Evolutionary conservation across 208 protist genomes (phyloP).

Genomic region (Histomonas meleagridis): DNA sequence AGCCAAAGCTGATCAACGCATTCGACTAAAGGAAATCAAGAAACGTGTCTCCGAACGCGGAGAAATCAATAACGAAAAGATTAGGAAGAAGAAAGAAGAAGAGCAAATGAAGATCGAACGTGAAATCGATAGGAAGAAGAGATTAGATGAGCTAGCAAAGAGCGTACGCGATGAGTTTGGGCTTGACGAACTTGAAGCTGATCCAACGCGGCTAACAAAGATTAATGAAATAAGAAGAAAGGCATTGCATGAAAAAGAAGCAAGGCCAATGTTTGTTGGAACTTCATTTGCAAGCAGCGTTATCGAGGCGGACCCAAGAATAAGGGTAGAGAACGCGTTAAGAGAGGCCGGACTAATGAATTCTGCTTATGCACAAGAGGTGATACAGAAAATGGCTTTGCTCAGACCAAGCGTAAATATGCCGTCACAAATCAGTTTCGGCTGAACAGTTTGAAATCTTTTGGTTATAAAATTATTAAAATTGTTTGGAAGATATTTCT

Average conservation of each 20-base stretch:
- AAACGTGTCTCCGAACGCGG: neutral
- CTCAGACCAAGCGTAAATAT: neutral
- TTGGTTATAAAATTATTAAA: no score
- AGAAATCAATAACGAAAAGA: neutral
- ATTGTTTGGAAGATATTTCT: no score
- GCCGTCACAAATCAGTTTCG: neutral
- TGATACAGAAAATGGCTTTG: neutral
- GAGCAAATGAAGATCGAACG: neutral
- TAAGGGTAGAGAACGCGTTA: neutral
- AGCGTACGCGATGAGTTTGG: constrained; percentile 13
- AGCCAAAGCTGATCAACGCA: no score
- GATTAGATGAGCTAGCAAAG: neutral
- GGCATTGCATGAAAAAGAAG: constrained; percentile 1
- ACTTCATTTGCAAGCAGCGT: neutral
- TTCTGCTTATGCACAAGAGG: neutral
- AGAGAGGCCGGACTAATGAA: constrained; percentile 26
- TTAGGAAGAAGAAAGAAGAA: neutral
- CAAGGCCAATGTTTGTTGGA: neutral
- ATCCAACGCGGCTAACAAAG: neutral
- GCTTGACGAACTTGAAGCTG: neutral
- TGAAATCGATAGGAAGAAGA: neutral
- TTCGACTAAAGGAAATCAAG: neutral
- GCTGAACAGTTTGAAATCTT: no score
- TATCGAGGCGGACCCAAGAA: constrained; percentile 27
- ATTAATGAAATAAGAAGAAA: neutral